Conservation (phyloP, 2,329 filamentous ascomycete genomes). For the Phaeosphaeriaceae sp. region DNA sequence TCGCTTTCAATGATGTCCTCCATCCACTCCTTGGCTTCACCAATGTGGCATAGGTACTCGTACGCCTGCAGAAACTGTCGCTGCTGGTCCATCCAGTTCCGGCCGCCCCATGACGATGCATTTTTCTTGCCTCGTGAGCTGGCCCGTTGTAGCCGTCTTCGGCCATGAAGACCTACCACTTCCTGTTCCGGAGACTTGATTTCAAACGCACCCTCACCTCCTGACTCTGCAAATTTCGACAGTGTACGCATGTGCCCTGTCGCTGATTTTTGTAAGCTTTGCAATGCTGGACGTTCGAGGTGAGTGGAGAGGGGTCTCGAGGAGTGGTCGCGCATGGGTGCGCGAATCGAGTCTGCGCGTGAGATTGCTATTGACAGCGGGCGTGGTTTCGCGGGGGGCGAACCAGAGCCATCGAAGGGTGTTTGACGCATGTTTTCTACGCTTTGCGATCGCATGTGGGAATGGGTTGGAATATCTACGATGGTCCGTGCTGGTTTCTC, state of each 20-base stretch:
- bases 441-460: constrained; percentile 44
- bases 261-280: constrained; percentile 83
- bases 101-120: constrained; percentile 70
- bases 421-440: constrained; percentile 48
- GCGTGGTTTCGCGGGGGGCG: constrained; percentile 51
- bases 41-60: constrained; percentile 98
- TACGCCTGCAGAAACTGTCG: constrained; percentile 96
- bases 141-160: constrained; percentile 79
- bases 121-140: constrained; percentile 61
- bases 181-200: constrained; percentile 81
- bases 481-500: constrained; percentile 33
- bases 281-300: constrained; percentile 65
- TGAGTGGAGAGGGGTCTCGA: constrained; percentile 40
- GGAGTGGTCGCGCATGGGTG: constrained; percentile 43
- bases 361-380: constrained; percentile 51
- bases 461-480: constrained; percentile 24
- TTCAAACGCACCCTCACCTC: constrained; percentile 78
- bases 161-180: constrained; percentile 84
- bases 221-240: constrained; percentile 79
- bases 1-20: constrained; percentile 85
- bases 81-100: constrained; percentile 99
- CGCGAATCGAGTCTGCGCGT: constrained; percentile 46
- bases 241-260: constrained; percentile 88
- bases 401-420: constrained; percentile 55
- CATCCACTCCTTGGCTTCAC: constrained; percentile 99